These are phyloP conservation scores for Aspergillus sp. DNA, from an alignment of 2,329 filamentous ascomycete genomes.

Conservation along the genomic window DNA sequence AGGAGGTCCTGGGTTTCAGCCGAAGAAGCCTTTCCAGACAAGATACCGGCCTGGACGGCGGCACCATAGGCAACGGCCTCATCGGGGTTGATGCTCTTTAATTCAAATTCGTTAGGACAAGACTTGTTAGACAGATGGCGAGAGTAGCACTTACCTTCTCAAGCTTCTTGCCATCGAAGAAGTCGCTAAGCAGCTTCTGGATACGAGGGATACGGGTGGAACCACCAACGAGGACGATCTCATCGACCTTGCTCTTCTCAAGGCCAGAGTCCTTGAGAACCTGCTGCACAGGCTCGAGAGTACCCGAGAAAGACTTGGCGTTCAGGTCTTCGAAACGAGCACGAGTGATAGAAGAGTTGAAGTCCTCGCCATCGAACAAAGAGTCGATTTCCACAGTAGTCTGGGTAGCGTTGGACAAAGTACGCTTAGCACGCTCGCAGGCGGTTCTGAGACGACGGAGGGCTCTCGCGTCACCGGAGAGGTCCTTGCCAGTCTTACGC, in stretches of 20 bases:
- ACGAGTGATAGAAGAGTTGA: constrained; percentile 95
- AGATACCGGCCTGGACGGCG: constrained; percentile 96
- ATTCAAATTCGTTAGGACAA: background rate
- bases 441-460: constrained; percentile 94
- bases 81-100: constrained; percentile 91
- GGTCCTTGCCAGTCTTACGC: constrained; percentile 75
- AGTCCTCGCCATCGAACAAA: constrained; percentile 96
- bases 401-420: constrained; percentile 94
- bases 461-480: constrained; percentile 82
- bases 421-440: constrained; percentile 99
- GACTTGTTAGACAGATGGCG: background rate
- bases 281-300: constrained; percentile 92
- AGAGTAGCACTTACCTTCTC: constrained; percentile 66
- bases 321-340: constrained; percentile 99
- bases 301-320: constrained; percentile 90
- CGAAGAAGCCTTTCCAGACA: constrained; percentile 95
- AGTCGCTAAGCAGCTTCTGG: constrained; percentile 98
- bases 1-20: constrained; percentile 93
- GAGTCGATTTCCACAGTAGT: constrained; percentile 99
- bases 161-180: constrained; percentile 99
- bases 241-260: constrained; percentile 89
- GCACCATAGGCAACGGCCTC: constrained; percentile 99
- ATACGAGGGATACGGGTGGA: constrained; percentile 98
- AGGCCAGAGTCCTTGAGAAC: constrained; percentile 90
- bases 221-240: constrained; percentile 98